A percentile compares a stretch with the other conserved stretches of the same genome.
These are phyloP conservation scores for Diutina ranongensis DNA, from an alignment of 1,139 yeast species.

Conservation along the genomic window DNA sequence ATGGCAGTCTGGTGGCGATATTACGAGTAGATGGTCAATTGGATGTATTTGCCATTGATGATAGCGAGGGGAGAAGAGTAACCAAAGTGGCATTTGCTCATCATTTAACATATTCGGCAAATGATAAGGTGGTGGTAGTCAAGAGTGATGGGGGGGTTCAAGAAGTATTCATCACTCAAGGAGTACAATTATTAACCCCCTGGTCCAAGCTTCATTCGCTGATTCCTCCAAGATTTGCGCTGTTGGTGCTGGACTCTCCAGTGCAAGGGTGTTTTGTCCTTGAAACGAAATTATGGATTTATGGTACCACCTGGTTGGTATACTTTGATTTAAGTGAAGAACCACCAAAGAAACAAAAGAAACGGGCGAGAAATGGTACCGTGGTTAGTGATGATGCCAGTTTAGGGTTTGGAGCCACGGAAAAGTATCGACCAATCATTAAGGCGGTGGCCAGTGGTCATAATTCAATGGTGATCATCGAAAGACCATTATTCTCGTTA, in stretches of 20 bases:
- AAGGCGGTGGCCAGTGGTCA: conserved; percentile 43
- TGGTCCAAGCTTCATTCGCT: conserved; percentile 76
- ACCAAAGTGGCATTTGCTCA: conserved; percentile 43
- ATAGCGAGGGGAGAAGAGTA: conserved; percentile 15
- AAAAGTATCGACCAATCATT: conserved; percentile 66
- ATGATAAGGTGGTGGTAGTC: conserved; percentile 46
- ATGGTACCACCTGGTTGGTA: conserved; percentile 80
- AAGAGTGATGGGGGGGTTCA: conserved; percentile 66
- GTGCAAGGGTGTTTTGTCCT: conserved; percentile 45
- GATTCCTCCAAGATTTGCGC: conserved; percentile 54
- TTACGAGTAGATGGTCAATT: conserved; percentile 51
- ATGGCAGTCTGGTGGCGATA: conserved; percentile 36
- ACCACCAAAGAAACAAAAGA: conserved; percentile 18
- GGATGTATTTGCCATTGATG: conserved; percentile 32
- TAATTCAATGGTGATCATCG: conserved; percentile 58
- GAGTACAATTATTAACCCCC: conserved; percentile 36
- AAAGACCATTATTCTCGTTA: conserved; percentile 58
- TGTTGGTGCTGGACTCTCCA: conserved; percentile 56
- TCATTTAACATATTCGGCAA: conserved; percentile 45
- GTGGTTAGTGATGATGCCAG: conserved; percentile 12
- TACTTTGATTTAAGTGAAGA: conserved; percentile 59
- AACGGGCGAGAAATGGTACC: conserved; percentile 16
- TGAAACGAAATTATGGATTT: conserved; percentile 50
- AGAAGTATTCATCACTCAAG: conserved; percentile 41
- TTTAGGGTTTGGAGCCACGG: conserved; percentile 52